Conservation (phyloP, 139 green algal species). For the Chlamydomonas sphaeroides region DNA sequence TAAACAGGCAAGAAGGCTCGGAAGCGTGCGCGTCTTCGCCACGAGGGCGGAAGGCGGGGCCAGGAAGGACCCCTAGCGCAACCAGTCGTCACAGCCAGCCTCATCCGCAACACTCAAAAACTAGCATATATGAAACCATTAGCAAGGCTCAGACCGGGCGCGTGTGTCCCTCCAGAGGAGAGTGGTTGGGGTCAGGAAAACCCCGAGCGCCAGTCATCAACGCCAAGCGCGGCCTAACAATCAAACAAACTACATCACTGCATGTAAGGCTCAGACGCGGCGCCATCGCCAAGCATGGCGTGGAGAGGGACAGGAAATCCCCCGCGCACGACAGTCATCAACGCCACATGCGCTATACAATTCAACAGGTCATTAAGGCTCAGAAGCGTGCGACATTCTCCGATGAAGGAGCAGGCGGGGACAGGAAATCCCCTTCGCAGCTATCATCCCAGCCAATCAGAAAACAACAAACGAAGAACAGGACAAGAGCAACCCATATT, state of each 20-base stretch:
- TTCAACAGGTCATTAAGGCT: not conserved
- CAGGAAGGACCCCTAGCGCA: too few relatives aligned
- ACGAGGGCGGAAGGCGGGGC: too few relatives aligned
- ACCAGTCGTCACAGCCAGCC: not conserved
- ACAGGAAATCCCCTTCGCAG: not conserved
- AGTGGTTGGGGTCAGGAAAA: not conserved
- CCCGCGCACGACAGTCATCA: not conserved
- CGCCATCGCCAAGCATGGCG: not conserved
- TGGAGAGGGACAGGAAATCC: not conserved
- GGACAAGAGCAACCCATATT: not conserved
- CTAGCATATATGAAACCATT: not conserved
- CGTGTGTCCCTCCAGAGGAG: too few relatives aligned
- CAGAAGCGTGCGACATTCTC: not conserved
- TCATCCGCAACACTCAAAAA: not conserved
- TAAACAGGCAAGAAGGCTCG: too few relatives aligned
- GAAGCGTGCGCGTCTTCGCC: too few relatives aligned
- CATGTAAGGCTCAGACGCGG: not conserved
- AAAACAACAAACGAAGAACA: too few relatives aligned
- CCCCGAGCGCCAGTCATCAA: not conserved
- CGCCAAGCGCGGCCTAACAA: not conserved
- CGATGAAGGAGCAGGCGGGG: not conserved
- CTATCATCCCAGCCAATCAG: not conserved
- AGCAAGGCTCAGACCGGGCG: not conserved
- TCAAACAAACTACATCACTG: not conserved
- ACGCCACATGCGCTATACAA: not conserved